These are phyloP conservation scores for Diplodia scrobiculata DNA, from an alignment of 2,329 filamentous ascomycete genomes.

Conservation along the genomic window DNA sequence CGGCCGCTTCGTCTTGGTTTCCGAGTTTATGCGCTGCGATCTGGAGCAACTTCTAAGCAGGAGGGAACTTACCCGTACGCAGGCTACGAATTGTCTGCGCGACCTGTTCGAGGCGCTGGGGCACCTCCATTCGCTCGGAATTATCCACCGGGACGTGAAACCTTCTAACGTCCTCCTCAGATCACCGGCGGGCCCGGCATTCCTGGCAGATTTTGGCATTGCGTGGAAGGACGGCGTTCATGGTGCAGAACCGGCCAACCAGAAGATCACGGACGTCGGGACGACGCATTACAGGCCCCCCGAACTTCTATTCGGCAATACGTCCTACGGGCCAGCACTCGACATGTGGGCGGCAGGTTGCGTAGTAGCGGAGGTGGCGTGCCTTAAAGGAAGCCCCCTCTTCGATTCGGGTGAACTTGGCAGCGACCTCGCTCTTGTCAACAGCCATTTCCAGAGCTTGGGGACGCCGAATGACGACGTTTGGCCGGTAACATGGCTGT, in stretches of 20 bases:
- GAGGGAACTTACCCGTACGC: slow-evolving; percentile 44
- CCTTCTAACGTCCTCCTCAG: slow-evolving; percentile 82
- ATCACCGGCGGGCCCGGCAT: slow-evolving; percentile 68
- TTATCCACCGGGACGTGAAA: slow-evolving; percentile 93
- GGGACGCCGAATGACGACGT: slow-evolving; percentile 78
- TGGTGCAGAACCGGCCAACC: slow-evolving; percentile 62
- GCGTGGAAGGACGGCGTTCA: slow-evolving; percentile 69
- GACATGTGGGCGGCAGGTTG: slow-evolving; percentile 91
- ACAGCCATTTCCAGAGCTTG: slow-evolving; percentile 88
- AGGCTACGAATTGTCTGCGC: slow-evolving; percentile 57
- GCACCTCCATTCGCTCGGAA: slow-evolving; percentile 70
- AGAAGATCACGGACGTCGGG: slow-evolving; percentile 89
- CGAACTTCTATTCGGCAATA: slow-evolving; percentile 84
- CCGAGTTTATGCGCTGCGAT: slow-evolving; percentile 78
- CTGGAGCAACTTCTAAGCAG: slow-evolving; percentile 67
- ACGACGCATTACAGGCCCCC: slow-evolving; percentile 89
- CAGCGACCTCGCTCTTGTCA: slow-evolving; percentile 85
- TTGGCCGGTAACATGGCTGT: slow-evolving; percentile 68
- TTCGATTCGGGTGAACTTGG: slow-evolving; percentile 90
- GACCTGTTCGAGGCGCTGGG: slow-evolving; percentile 72
- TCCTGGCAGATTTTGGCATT: slow-evolving; percentile 88
- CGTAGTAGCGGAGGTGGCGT: slow-evolving; percentile 75
- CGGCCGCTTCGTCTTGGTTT: slow-evolving; percentile 74
- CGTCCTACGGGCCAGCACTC: slow-evolving; percentile 68
- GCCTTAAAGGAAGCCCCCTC: slow-evolving; percentile 60